Evolutionary conservation across 139 green algal species (phyloP), one percentile per base, ranked within the genome.

Genomic region (Picochlorum sp.): DNA sequence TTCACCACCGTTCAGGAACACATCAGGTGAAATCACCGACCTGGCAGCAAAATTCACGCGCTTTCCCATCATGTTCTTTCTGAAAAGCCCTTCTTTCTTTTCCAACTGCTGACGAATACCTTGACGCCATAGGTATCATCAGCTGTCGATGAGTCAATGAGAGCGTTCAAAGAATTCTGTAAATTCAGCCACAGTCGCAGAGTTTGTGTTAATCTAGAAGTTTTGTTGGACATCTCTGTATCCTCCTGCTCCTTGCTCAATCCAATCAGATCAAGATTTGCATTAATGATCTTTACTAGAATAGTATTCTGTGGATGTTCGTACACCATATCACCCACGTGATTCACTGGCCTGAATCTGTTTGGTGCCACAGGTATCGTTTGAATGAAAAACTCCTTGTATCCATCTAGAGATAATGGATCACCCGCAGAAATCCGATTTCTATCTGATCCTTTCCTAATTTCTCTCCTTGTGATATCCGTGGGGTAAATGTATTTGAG

Each of bases 1-100:
- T 77, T 98, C 92, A 23, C 84, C 73, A 18, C 70, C 59, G n/a
- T 63, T 68, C 45, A 99, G 84, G 77, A 90, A 96, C 13, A 90
- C 88, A 77, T 99, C 93, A 10, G 93, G 93, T 0, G 84, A 95
- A 69, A 99, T 99, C 72, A 98, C 92, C 15, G 90, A 97, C 10
- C 92, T 81, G 26, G 85, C 86, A 0, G 92, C 93, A 81, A 90
- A 96, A 85, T 99, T 98, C 65, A 99, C 93, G 3, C 93, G 84
- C 26, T 62, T 62, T 15, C 93, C 93, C 93, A 99, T 99, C 93
- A 99, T 99, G 82, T 99, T 94, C 78, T 96, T 99, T 49, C 93
- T 81, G 80, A 99, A 98, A 68, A 99, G 77, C 2, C 93, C 93
- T 77, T 99, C 92, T 83, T 98, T 98, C 82, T 97, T 96, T 78